These are phyloP conservation scores for Bromus sterilis DNA, from an alignment of 176 grass and related monocot species.

Conservation along the genomic window DNA sequence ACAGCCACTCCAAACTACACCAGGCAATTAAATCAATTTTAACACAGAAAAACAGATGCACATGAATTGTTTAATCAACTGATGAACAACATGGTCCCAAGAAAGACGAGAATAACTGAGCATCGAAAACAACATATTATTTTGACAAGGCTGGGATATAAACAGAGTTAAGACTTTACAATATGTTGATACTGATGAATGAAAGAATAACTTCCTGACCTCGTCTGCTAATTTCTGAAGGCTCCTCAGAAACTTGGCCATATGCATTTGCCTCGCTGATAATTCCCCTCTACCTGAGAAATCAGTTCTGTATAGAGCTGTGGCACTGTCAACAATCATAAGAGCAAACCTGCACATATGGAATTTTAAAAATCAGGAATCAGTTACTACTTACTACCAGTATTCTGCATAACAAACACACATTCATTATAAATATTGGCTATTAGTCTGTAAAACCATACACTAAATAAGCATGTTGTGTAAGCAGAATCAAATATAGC, in stretches of 20 bases:
- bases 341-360: slow-evolving; percentile 73
- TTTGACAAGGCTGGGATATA: background rate
- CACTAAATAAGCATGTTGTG: background rate
- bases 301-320: slow-evolving; percentile 89
- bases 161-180: background rate
- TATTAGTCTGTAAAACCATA: background rate
- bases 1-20: slow-evolving; percentile 90
- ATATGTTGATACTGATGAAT: background rate
- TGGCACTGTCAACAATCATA: slow-evolving; percentile 96
- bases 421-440: background rate
- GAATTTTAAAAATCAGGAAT: slow-evolving; percentile 2
- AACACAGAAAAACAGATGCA: background rate
- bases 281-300: slow-evolving; percentile 95
- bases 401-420: background rate
- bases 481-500: background rate
- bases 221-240: slow-evolving; percentile 93
- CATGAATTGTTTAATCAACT: background rate
- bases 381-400: background rate
- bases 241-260: slow-evolving; percentile 89
- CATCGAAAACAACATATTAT: background rate
- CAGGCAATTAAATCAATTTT: background rate
- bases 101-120: background rate
- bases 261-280: slow-evolving; percentile 96
- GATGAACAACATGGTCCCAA: background rate
- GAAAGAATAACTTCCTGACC: slow-evolving; percentile 30